A percentile compares a stretch with the other conserved stretches of the same genome.
phyloP scores from a whole-genome alignment of 2,329 filamentous ascomycete species.

The Pseudogymnoascus sp. region DNA sequence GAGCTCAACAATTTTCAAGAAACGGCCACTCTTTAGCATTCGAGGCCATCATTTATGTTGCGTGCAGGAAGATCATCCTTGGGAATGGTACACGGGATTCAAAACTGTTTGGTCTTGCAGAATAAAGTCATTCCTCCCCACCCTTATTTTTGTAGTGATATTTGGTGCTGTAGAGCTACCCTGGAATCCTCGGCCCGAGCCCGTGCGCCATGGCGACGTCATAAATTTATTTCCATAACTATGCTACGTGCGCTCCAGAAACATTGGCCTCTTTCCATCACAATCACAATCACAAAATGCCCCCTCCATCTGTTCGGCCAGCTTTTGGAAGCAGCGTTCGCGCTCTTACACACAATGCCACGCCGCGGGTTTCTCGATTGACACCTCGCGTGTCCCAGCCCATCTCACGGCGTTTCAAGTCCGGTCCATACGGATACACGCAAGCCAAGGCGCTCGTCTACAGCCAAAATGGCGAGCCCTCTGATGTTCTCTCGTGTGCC shows the following conservation, averaged over 20 bases:
- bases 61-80: not conserved
- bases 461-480: conserved; percentile 65
- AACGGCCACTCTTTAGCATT: not conserved
- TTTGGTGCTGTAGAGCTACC: not conserved
- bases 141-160: not conserved
- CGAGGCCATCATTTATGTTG: not conserved
- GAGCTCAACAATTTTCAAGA: conserved; percentile 1
- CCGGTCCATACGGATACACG: conserved; percentile 66
- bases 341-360: not conserved
- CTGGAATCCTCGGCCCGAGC: not conserved
- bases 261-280: not conserved
- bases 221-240: not conserved
- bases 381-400: conserved; percentile 10
- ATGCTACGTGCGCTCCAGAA: not conserved
- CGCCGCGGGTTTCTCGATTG: not conserved
- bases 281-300: conserved; percentile 5
- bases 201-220: not conserved
- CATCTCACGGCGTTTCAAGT: conserved; percentile 36
- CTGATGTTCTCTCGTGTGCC: conserved; percentile 55
- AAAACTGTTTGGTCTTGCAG: not conserved
- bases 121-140: not conserved
- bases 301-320: not conserved
- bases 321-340: not conserved
- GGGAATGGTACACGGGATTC: not conserved
- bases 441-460: conserved; percentile 78